phyloP scores from a whole-genome alignment of 441 rosid genomes.

The Pelargonium myrrhifolium region DNA sequence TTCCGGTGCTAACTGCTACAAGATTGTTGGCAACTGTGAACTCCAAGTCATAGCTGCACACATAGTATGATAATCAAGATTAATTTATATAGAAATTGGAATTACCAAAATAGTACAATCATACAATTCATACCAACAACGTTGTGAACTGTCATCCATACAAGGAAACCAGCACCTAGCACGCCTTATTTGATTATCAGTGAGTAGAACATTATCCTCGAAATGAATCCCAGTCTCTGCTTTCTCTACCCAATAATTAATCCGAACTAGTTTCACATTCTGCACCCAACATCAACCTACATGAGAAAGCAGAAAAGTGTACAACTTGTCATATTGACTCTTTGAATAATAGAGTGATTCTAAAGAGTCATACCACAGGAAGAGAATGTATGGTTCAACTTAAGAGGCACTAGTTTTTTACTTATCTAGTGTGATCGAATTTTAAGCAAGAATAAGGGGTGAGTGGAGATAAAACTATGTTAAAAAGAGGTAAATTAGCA shows the following conservation, averaged over 20 bases:
- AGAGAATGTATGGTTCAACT: background rate
- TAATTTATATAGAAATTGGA: background rate
- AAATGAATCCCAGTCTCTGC: conserved; percentile 82
- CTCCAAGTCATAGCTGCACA: conserved; percentile 82
- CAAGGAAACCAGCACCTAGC: conserved; percentile 98
- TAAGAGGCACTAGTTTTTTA: too few relatives aligned
- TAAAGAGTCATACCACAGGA: background rate
- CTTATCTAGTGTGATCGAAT: too few relatives aligned
- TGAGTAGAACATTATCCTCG: conserved; percentile 65
- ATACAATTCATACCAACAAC: conserved; percentile 59
- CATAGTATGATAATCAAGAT: conserved; percentile 11
- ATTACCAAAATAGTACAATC: conserved; percentile 12
- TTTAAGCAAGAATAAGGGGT: too few relatives aligned
- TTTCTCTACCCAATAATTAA: conserved; percentile 88
- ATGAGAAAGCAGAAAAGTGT: conserved; percentile 38
- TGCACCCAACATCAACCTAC: conserved; percentile 64
- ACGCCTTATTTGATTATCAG: conserved; percentile 86
- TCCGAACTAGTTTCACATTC: conserved; percentile 85
- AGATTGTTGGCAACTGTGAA: conserved; percentile 84
- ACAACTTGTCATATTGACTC: conserved; percentile 33
- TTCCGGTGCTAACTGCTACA: conserved; percentile 88
- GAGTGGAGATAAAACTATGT: background rate
- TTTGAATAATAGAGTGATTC: background rate
- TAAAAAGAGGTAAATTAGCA: background rate
- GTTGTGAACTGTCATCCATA: conserved; percentile 69